Evolutionary conservation across 2,329 filamentous ascomycete genomes (phyloP).

Genomic region (Hirsutella thompsonii): DNA sequence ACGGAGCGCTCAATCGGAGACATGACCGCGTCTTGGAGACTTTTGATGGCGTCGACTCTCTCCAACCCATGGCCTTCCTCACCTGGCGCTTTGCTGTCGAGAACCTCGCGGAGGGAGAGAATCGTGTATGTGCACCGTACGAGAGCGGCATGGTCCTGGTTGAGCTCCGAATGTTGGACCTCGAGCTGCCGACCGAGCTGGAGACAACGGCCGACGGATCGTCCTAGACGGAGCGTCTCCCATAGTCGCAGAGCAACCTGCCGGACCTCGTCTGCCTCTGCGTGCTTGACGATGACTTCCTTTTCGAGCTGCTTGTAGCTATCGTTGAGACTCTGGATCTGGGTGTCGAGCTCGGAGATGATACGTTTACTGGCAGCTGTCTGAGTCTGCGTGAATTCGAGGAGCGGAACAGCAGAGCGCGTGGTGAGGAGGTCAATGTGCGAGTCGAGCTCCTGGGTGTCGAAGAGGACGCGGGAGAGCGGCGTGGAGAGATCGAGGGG

Average conservation of each 20-base stretch:
- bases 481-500: conserved; percentile 90
- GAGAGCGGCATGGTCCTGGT: conserved; percentile 65
- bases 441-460: conserved; percentile 92
- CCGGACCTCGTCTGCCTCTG: conserved; percentile 72
- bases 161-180: conserved; percentile 62
- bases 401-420: conserved; percentile 66
- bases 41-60: conserved; percentile 57
- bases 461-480: conserved; percentile 85
- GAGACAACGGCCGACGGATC: conserved; percentile 66
- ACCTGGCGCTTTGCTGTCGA: conserved; percentile 52
- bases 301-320: conserved; percentile 77
- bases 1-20: conserved; percentile 61
- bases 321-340: conserved; percentile 68
- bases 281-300: conserved; percentile 76
- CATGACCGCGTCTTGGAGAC: conserved; percentile 56
- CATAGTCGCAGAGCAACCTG: conserved; percentile 66
- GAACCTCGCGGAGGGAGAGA: conserved; percentile 59
- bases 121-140: conserved; percentile 75
- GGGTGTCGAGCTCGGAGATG: conserved; percentile 62
- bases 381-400: conserved; percentile 65
- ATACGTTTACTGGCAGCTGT: conserved; percentile 61
- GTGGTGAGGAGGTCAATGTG: conserved; percentile 87
- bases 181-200: conserved; percentile 78
- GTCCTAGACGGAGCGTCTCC: conserved; percentile 64
- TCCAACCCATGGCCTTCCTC: conserved; percentile 70